Evolutionary conservation across 495 filamentous ascomycete species (phyloP), one percentile per base, ranked within the genome.

Genomic region (Copromyces sp.): DNA sequence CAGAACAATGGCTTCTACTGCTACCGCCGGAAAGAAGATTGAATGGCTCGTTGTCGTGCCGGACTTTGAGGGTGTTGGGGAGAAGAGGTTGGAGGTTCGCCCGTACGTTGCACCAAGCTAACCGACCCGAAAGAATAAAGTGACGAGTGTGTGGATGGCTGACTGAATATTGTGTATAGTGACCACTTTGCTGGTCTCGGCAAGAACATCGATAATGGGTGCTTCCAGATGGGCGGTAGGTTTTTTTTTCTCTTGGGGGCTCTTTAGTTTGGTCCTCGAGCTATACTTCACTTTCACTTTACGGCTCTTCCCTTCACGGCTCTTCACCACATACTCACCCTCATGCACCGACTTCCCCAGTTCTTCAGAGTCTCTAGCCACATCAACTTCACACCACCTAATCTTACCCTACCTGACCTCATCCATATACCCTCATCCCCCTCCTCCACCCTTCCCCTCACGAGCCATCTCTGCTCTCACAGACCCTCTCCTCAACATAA

Each of bases 41-140:
- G 94, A 98, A 81, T 98, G 91, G 89, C 86, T 98, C 11, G 90
- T 94, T 75, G 90, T 97, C 70, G 75, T 95, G 17, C 94, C 94
- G 17, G 95, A 98, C 81, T 86, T 90, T 74, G 85, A 85, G 0
- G 90, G 87, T 5, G 86, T 82, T n/a, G 80, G 90, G 75, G 83
- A 85, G 69, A 91, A 91, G 84, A 81, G 94, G 40, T 79, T 96
- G 44, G 87, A 90, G 76, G 89, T 93, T 68, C 86, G 94, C 69
- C 82, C 86, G 92, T 95, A 81, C 79, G 91, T 77, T 24, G 11
- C 83, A 59, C 9, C 35, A 59, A 24, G 24, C 24, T 24, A 24
- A 24, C 24, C 24, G 24, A 24, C 24, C 24, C 24, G 0, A 24
- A 24, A 24, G 24, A 24, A 24, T 24, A 24, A 24, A 24, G 24